phyloP scores from a whole-genome alignment of 1,284 basidiomycete species.

The Boletus mariae region DNA sequence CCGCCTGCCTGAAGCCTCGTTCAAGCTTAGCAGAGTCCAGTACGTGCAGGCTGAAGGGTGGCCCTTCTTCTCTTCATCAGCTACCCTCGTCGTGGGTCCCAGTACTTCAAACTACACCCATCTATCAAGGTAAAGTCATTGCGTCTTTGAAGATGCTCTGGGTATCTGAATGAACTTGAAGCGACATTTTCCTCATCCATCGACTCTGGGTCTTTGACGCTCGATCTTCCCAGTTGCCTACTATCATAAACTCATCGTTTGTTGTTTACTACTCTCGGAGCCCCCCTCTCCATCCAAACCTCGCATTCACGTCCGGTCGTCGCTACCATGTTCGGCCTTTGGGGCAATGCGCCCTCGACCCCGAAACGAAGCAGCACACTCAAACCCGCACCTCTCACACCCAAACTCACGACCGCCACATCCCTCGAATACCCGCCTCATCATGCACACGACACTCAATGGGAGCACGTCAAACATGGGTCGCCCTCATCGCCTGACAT shows the following conservation, averaged over 20 bases:
- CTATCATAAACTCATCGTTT: neutral
- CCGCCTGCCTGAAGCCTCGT: constrained; percentile 15
- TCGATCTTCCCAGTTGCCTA: neutral
- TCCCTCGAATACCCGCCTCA: constrained; percentile 11
- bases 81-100: neutral
- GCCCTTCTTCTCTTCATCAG: neutral
- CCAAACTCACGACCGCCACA: constrained; percentile 21
- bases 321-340: constrained; percentile 8
- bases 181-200: neutral
- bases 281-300: neutral
- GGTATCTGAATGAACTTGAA: neutral
- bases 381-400: constrained; percentile 22
- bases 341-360: constrained; percentile 12
- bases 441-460: constrained; percentile 15
- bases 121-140: neutral
- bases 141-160: too few species aligned
- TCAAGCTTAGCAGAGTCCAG: neutral
- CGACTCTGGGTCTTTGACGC: neutral
- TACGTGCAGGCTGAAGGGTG: neutral
- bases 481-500: constrained; percentile 18
- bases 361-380: constrained; percentile 16
- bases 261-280: neutral
- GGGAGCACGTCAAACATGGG: constrained; percentile 23
- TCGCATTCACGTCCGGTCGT: neutral
- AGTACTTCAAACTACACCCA: neutral